A percentile compares a stretch with the other conserved stretches of the same genome.
phyloP scores from a whole-genome alignment of 139 green algal genomes.

The Picochlorum costavermella region DNA sequence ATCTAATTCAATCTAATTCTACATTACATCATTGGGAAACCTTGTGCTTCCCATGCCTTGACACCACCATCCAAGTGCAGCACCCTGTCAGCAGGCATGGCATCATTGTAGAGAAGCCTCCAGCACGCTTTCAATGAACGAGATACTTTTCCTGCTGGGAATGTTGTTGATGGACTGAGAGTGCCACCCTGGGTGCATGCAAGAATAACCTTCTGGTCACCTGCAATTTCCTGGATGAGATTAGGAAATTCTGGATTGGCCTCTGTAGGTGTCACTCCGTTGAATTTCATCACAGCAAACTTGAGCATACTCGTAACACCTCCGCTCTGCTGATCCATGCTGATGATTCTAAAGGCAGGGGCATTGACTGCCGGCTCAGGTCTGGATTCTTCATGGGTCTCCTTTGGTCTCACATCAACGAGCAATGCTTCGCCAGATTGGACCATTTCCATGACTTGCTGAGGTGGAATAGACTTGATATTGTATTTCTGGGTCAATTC shows the following conservation, averaged over 20 bases:
- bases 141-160: constrained; percentile 37
- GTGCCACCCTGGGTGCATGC: constrained; percentile 51
- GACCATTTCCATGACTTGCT: constrained; percentile 23
- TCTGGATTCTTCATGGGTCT: constrained; percentile 21
- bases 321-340: background rate
- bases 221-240: constrained; percentile 13
- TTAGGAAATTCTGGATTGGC: constrained; percentile 32
- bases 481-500: constrained; percentile 7
- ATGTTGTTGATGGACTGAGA: constrained; percentile 32
- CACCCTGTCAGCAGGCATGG: constrained; percentile 9
- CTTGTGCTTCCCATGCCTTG: constrained; percentile 29
- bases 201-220: constrained; percentile 40
- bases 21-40: constrained; percentile 3
- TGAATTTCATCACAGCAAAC: constrained; percentile 16
- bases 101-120: constrained; percentile 12
- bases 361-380: constrained; percentile 20
- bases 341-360: constrained; percentile 24
- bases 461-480: constrained; percentile 7
- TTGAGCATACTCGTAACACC: constrained; percentile 13
- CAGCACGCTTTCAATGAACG: constrained; percentile 39
- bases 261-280: constrained; percentile 34
- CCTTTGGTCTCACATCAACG: constrained; percentile 29
- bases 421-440: constrained; percentile 27
- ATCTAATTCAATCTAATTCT: no score
- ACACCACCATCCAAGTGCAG: constrained; percentile 47